Evolutionary conservation across 2,329 filamentous ascomycete genomes (phyloP), one percentile per base, ranked within the genome.

Genomic region (Lachnellula suecica): DNA sequence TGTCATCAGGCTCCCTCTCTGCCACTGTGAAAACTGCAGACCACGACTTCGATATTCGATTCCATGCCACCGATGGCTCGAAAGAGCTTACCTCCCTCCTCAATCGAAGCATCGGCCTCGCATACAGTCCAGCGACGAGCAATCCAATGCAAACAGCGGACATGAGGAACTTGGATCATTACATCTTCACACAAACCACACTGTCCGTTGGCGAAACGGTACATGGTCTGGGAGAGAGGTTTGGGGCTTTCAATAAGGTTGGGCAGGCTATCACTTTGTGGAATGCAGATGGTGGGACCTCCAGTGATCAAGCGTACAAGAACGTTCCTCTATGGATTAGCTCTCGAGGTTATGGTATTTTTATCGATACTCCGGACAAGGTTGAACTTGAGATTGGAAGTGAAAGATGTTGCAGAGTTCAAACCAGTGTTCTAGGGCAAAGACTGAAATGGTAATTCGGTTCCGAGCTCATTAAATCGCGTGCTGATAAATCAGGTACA

Each of bases 161-260:
- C 53, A 75, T 83, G 70, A 66, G 71, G 23, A 68, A 77, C 60
- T 73, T 79, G 57, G 70, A 75, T 49, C 79, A 82, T 64, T 79
- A 81, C 66, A 75, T 82, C 59, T 81, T 82, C 62, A 76, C 78
- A 25, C 79, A 82, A 65, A 81, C 78, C 1, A 76, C 73, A 4
- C 70, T 83, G 2, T 70, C 72, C 2, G 78, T 82, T 1, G 79
- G 79, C 24, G 88, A 91, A 68, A 82, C 83, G 0, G 78, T 91
- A 13, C 87, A 89, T 67, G 88, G 88, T 0, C 76, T 91, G 4
- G 88, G 88, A 1, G 88, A 91, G 70, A 77, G 88, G 13, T 92
- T 91, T 64, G 88, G 88, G 0, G 81, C 85, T 6, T 88, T 88
- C 70, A 87, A 88, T 67, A 91, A 89, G 68, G 83, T 90, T 38